A percentile compares a stretch with the other conserved stretches of the same genome.
Conservation (phyloP, 306 rosid genomes). For the Quercus suber region DNA sequence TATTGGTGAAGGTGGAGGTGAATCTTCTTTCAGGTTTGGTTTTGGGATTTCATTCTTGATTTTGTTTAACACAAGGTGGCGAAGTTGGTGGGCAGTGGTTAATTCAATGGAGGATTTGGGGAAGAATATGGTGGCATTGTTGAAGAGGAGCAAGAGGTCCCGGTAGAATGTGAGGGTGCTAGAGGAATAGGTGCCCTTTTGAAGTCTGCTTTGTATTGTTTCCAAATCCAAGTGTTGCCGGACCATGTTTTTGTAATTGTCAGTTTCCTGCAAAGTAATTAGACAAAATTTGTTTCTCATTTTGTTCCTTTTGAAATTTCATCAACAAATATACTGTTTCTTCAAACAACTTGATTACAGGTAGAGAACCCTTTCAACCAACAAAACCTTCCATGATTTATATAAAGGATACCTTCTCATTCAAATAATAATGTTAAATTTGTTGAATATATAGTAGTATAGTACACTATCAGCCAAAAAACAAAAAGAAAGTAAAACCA, state of each 20-base stretch:
- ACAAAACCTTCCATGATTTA: too few relatives aligned
- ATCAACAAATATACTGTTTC: too few relatives aligned
- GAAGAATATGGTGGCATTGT: conserved; percentile 53
- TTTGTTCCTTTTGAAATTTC: too few relatives aligned
- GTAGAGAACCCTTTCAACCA: too few relatives aligned
- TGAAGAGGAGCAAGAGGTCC: conserved; percentile 64
- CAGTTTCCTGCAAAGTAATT: conserved; percentile 42
- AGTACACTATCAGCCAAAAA: too few relatives aligned
- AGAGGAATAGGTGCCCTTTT: conserved; percentile 50
- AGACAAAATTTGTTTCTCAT: neutral
- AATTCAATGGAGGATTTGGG: conserved; percentile 53
- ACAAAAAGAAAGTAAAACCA: too few relatives aligned
- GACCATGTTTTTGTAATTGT: conserved; percentile 47
- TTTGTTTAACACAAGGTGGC: conserved; percentile 32
- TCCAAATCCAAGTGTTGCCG: conserved; percentile 65
- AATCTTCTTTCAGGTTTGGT: conserved; percentile 25
- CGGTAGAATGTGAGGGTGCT: conserved; percentile 42
- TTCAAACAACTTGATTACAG: too few relatives aligned
- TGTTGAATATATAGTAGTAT: too few relatives aligned
- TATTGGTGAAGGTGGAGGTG: conserved; percentile 9
- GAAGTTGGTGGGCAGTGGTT: conserved; percentile 39
- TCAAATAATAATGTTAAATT: too few relatives aligned
- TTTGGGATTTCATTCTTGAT: conserved; percentile 33
- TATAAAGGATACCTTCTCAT: too few relatives aligned
- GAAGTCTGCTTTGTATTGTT: conserved; percentile 45